These are phyloP conservation scores for Colletotrichum costaricense DNA, from an alignment of 2,329 filamentous ascomycete genomes.

Conservation along the genomic window DNA sequence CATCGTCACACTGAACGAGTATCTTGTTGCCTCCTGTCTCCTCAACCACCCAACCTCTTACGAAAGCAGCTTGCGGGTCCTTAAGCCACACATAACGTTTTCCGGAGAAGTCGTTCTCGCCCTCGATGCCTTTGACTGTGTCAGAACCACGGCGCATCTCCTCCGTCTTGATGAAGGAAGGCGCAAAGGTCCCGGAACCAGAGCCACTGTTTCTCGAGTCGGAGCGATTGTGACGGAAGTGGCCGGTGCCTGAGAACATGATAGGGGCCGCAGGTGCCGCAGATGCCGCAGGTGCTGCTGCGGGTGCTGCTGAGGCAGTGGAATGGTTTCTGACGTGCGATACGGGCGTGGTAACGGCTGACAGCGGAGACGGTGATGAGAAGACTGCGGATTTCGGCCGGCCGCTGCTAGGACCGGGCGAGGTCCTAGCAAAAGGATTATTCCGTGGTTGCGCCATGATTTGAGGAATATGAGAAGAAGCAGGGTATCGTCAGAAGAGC, in stretches of 20 bases:
- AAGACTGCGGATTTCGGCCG: slow-evolving; percentile 83
- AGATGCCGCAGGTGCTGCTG: slow-evolving; percentile 50
- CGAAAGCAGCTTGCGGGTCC: slow-evolving; percentile 87
- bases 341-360: slow-evolving; percentile 52
- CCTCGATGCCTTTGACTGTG: slow-evolving; percentile 81
- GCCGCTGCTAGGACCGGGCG: slow-evolving; percentile 66
- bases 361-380: slow-evolving; percentile 65
- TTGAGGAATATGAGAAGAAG: slow-evolving; percentile 50
- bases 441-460: slow-evolving; percentile 79
- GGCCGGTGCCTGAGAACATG: slow-evolving; percentile 49
- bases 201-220: slow-evolving; percentile 77
- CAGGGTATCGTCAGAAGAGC: slow-evolving; percentile 51
- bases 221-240: slow-evolving; percentile 55
- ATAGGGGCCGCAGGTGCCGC: slow-evolving; percentile 53
- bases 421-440: slow-evolving; percentile 83
- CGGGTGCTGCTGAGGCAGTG: slow-evolving; percentile 61
- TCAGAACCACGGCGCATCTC: slow-evolving; percentile 72
- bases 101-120: slow-evolving; percentile 98
- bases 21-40: slow-evolving; percentile 77
- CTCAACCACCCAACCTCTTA: slow-evolving; percentile 91
- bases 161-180: slow-evolving; percentile 93
- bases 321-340: slow-evolving; percentile 78
- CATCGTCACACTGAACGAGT: slow-evolving; percentile 93
- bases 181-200: slow-evolving; percentile 88
- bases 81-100: slow-evolving; percentile 98